phyloP scores from a whole-genome alignment of 371 early-diverging fungal genomes.

The Circinella umbellata region DNA sequence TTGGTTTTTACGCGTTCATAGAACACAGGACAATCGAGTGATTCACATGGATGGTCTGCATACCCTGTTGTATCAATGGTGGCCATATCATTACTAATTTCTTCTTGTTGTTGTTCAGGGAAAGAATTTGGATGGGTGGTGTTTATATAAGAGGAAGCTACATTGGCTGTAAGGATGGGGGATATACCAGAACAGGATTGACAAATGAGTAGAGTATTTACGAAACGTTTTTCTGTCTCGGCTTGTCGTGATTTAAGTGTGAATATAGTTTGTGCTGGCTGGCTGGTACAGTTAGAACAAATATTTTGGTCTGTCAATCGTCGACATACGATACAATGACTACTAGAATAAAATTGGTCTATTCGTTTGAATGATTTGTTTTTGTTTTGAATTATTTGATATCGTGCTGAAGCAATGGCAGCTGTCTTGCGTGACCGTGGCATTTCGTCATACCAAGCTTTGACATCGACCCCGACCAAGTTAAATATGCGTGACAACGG shows the following conservation, averaged over 20 bases:
- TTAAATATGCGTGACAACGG: slow-evolving; percentile 80
- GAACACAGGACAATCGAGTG: slow-evolving; percentile 48
- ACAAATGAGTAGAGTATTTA: slow-evolving; percentile 29
- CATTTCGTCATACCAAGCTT: slow-evolving; percentile 70
- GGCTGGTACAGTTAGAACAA: slow-evolving; percentile 27
- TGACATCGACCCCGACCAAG: slow-evolving; percentile 75
- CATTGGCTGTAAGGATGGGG: slow-evolving; percentile 20
- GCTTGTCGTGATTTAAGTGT: slow-evolving; percentile 29
- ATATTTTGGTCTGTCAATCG: slow-evolving; percentile 35
- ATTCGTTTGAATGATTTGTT: slow-evolving; percentile 22
- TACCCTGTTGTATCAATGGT: slow-evolving; percentile 15
- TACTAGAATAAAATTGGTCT: slow-evolving; percentile 49
- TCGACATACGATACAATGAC: slow-evolving; percentile 44
- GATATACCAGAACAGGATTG: slow-evolving; percentile 34
- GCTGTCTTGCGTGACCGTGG: slow-evolving; percentile 49
- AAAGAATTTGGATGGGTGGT: background rate
- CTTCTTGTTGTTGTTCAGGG: background rate
- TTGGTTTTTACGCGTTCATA: slow-evolving; percentile 45
- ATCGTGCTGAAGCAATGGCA: slow-evolving; percentile 28
- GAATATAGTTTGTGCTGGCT: slow-evolving; percentile 20
- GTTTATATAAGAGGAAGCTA: background rate
- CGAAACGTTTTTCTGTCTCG: slow-evolving; percentile 25
- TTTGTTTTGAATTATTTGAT: slow-evolving; percentile 12
- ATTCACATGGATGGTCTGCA: slow-evolving; percentile 47
- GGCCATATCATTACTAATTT: too few species aligned